phyloP scores from a whole-genome alignment of 2,329 filamentous ascomycete species.

The Xylaria sp. region DNA sequence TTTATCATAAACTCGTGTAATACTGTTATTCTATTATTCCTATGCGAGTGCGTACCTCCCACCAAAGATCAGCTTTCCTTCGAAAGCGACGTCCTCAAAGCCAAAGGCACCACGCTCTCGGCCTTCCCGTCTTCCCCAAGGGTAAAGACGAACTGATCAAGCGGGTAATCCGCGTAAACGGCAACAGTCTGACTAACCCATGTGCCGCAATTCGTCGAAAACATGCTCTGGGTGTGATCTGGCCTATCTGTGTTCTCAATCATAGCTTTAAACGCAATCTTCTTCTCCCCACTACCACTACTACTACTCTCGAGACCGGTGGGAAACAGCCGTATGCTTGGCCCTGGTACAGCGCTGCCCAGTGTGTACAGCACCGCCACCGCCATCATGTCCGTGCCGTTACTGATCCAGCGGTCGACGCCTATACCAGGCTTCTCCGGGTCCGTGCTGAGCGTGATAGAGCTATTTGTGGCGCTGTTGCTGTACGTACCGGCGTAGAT shows the following conservation, averaged over 20 bases:
- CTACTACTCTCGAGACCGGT: constrained; percentile 42
- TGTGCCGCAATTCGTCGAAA: constrained; percentile 48
- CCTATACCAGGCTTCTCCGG: constrained; percentile 43
- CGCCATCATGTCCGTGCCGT: constrained; percentile 47
- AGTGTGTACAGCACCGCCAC: constrained; percentile 45
- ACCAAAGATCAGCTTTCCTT: neutral
- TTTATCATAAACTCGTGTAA: too few relatives aligned
- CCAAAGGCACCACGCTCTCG: constrained; percentile 44
- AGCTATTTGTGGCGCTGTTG: constrained; percentile 34
- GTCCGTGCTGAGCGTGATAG: constrained; percentile 43
- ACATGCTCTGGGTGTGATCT: constrained; percentile 42
- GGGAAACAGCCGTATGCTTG: constrained; percentile 47
- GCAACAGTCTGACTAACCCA: constrained; percentile 47
- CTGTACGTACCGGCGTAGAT: constrained; percentile 43
- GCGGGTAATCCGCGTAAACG: constrained; percentile 47
- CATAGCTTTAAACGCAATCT: constrained; percentile 46
- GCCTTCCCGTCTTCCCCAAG: constrained; percentile 39
- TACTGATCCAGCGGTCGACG: constrained; percentile 45
- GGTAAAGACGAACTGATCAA: constrained; percentile 49
- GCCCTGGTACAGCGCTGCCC: constrained; percentile 43
- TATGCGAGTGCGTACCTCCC: too few relatives aligned
- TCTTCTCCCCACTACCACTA: constrained; percentile 26
- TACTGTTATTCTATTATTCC: too few relatives aligned
- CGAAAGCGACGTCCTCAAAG: constrained; percentile 39
- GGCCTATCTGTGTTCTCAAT: constrained; percentile 43